phyloP scores from a whole-genome alignment of 2,329 filamentous ascomycete genomes.

The Diplodia mutila region DNA sequence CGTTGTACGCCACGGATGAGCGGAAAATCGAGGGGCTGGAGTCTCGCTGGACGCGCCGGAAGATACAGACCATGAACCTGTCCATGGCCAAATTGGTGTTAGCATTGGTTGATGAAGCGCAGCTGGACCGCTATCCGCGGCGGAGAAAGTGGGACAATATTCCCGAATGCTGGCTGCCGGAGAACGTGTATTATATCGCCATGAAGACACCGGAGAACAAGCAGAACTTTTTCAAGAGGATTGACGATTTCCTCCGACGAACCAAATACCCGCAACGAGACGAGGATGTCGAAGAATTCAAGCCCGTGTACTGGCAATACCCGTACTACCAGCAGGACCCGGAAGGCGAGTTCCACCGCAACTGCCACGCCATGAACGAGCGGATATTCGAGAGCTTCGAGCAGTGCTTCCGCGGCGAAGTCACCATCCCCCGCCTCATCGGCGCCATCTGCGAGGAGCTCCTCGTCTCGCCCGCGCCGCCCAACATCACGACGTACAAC shows the following conservation, averaged over 20 bases:
- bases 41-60: constrained; percentile 46
- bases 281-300: not conserved
- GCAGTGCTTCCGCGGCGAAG: constrained; percentile 3
- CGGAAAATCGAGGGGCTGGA: constrained; percentile 37
- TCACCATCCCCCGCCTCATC: constrained; percentile 31
- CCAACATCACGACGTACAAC: constrained; percentile 72
- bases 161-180: not conserved
- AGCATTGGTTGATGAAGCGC: constrained; percentile 38
- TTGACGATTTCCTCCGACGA: not conserved
- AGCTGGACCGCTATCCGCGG: not conserved
- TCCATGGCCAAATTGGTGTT: constrained; percentile 46
- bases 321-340: constrained; percentile 45
- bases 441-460: constrained; percentile 65
- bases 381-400: constrained; percentile 35
- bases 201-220: not conserved
- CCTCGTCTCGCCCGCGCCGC: constrained; percentile 62
- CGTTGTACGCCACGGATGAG: constrained; percentile 46
- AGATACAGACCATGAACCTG: constrained; percentile 47
- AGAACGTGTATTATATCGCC: not conserved
- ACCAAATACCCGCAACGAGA: not conserved
- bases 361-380: constrained; percentile 37
- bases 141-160: constrained; percentile 1
- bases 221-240: not conserved
- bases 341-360: constrained; percentile 40
- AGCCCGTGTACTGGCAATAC: constrained; percentile 5